Conservation (phyloP, 257 asterid species). For the Echium plantagineum region DNA sequence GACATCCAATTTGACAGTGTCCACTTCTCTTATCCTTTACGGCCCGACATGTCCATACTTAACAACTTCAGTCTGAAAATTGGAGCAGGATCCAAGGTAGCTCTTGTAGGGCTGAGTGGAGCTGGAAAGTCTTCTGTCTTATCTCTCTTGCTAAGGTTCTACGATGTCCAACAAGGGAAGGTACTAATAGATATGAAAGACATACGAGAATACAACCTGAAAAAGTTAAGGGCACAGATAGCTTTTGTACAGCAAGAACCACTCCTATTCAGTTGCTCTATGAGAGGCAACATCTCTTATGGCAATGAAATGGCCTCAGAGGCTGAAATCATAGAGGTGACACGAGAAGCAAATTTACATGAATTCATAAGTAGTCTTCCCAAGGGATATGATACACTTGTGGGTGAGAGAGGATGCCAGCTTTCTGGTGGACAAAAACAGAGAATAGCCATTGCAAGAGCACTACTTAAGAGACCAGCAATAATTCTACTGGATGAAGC, state of each 20-base stretch:
- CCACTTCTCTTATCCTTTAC: conserved; percentile 45
- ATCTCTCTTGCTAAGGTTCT: conserved; percentile 62
- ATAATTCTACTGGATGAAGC: conserved; percentile 74
- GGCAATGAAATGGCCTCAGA: conserved; percentile 64
- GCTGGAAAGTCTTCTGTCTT: conserved; percentile 62
- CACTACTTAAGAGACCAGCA: conserved; percentile 51
- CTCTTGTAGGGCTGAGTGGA: conserved; percentile 73
- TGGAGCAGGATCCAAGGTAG: conserved; percentile 51
- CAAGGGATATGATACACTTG: conserved; percentile 48
- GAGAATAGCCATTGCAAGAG: conserved; percentile 60
- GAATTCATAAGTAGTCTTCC: conserved; percentile 59
- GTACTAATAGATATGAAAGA: conserved; percentile 45
- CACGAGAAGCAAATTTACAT: conserved; percentile 58
- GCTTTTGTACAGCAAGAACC: conserved; percentile 85
- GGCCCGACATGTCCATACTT: conserved; percentile 45
- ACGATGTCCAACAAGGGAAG: conserved; percentile 41
- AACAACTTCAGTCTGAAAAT: conserved; percentile 47
- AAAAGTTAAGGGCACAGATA: conserved; percentile 37
- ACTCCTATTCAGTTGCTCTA: conserved; percentile 59
- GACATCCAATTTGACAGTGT: conserved; percentile 42
- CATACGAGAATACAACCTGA: conserved; percentile 36
- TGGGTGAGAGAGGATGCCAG: conserved; percentile 74
- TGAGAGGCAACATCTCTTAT: conserved; percentile 52
- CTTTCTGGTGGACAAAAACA: conserved; percentile 89
- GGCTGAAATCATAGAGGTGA: conserved; percentile 51